A percentile compares a stretch with the other conserved stretches of the same genome.
Evolutionary conservation across 2,329 filamentous ascomycete genomes (phyloP).

Genomic region (Penicillium capsulatum): DNA sequence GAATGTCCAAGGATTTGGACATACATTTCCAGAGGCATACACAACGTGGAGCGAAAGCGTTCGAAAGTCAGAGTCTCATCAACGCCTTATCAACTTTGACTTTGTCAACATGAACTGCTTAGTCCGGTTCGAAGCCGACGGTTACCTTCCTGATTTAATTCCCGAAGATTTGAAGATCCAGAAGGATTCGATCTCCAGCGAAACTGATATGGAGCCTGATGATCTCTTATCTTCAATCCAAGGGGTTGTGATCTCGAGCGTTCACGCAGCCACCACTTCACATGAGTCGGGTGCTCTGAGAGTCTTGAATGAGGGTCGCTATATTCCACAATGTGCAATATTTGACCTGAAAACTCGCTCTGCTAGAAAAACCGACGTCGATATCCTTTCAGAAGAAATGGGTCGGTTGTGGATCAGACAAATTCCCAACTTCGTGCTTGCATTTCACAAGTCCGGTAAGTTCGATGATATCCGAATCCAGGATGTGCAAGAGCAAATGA

Average conservation of each 20-base stretch:
- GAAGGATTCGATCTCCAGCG: too few species aligned
- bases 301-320: slow-evolving; percentile 20
- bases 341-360: slow-evolving; percentile 54
- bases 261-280: too few species aligned
- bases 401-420: slow-evolving; percentile 50
- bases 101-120: slow-evolving; percentile 53
- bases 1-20: slow-evolving; percentile 58
- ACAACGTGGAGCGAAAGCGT: slow-evolving; percentile 59
- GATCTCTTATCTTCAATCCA: too few species aligned
- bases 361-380: slow-evolving; percentile 27
- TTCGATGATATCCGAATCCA: slow-evolving; percentile 44
- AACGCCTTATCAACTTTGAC: slow-evolving; percentile 57
- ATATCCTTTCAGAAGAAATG: slow-evolving; percentile 40
- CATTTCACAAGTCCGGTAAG: slow-evolving; percentile 44
- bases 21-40: slow-evolving; percentile 63
- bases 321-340: slow-evolving; percentile 43
- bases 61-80: slow-evolving; percentile 55
- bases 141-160: slow-evolving; percentile 42
- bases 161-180: background rate
- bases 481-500: slow-evolving; percentile 36
- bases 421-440: slow-evolving; percentile 50
- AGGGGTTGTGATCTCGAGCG: too few species aligned
- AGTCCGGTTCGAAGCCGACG: slow-evolving; percentile 58
- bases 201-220: too few species aligned
- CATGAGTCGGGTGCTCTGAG: slow-evolving; percentile 8